Evolutionary conservation across 108 stramenopile genomes (phyloP).

Genomic region (Stephanodiscus minutulus): DNA sequence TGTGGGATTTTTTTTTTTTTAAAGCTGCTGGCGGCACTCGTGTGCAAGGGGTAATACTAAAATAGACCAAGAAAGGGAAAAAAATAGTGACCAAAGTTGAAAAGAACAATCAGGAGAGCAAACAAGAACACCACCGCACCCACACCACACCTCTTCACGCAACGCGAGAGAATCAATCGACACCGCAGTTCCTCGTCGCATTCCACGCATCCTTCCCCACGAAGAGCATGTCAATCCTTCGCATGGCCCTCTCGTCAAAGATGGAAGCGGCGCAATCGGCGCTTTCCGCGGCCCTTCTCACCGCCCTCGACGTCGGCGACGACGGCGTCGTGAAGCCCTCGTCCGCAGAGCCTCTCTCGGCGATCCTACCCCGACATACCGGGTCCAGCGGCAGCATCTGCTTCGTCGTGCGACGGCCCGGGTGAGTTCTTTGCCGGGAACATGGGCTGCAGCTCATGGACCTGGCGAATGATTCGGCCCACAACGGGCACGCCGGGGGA

Average conservation of each 20-base stretch:
- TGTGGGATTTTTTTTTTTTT: too few species aligned
- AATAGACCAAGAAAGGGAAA: too few species aligned
- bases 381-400: conserved; percentile 27
- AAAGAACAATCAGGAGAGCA: too few species aligned
- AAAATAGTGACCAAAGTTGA: too few species aligned
- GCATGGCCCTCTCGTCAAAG: conserved; percentile 19
- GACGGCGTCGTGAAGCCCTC: conserved; percentile 15
- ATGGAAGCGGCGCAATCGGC: conserved; percentile 29
- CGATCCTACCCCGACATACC: conserved; percentile 14
- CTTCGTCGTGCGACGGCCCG: conserved; percentile 68
- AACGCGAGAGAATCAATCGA: too few species aligned
- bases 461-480: conserved; percentile 44
- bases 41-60: too few species aligned
- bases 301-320: conserved; percentile 13
- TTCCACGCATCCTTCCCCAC: too few species aligned
- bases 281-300: conserved; percentile 20
- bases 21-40: too few species aligned
- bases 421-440: conserved; percentile 89
- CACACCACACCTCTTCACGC: too few species aligned
- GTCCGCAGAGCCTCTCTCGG: conserved; percentile 13
- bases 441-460: conserved; percentile 72
- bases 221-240: background rate
- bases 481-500: background rate
- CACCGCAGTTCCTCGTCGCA: too few species aligned
- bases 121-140: too few species aligned